phyloP scores from a whole-genome alignment of 441 rosid species.

The Adansonia gregorii region DNA sequence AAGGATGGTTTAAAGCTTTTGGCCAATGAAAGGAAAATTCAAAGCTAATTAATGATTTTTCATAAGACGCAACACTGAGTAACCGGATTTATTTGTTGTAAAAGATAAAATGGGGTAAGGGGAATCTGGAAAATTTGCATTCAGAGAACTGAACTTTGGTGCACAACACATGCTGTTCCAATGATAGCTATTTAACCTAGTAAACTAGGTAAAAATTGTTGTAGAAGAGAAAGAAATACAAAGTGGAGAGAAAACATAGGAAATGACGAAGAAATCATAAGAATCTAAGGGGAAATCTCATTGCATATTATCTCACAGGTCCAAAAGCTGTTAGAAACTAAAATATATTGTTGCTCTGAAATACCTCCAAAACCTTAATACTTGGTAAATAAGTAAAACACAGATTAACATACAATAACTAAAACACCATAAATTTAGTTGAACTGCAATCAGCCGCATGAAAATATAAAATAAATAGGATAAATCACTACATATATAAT shows the following conservation, averaged over 20 bases:
- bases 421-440: no score
- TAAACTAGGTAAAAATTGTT: neutral
- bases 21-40: neutral
- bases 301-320: neutral
- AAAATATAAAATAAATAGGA: neutral
- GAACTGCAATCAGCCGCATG: neutral
- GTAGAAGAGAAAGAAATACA: neutral
- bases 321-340: neutral
- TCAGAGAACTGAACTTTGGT: neutral
- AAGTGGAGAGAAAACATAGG: neutral
- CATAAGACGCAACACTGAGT: neutral
- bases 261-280: neutral
- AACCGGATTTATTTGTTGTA: neutral
- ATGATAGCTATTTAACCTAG: neutral
- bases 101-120: neutral
- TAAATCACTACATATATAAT: neutral
- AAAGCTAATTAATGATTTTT: neutral
- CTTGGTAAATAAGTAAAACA: neutral
- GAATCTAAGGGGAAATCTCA: neutral
- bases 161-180: neutral
- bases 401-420: neutral
- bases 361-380: neutral
- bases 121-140: neutral
- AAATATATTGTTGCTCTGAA: neutral
- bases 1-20: constrained; percentile 2